These are phyloP conservation scores for Phenoliferia sp. DNA, from an alignment of 1,284 basidiomycete genomes.

Conservation along the genomic window DNA sequence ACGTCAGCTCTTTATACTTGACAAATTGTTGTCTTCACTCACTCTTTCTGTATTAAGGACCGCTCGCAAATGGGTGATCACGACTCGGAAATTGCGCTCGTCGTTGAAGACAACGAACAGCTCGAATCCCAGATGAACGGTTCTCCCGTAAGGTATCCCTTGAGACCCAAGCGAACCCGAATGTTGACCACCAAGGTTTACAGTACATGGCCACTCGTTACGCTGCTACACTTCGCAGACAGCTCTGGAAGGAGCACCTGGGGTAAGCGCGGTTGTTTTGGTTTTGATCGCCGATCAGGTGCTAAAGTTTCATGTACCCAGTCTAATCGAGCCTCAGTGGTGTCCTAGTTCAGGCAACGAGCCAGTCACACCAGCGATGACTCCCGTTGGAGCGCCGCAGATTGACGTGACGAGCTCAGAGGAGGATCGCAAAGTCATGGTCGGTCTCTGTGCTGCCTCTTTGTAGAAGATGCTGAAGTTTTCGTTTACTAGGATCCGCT, in stretches of 20 bases:
- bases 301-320: conserved; percentile 29
- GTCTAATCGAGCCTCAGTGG: conserved; percentile 13
- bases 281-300: conserved; percentile 29
- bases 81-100: conserved; percentile 68
- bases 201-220: conserved; percentile 63
- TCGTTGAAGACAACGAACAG: conserved; percentile 80
- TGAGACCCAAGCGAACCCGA: background rate
- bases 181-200: too few relatives aligned
- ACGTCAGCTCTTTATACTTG: conserved; percentile 40
- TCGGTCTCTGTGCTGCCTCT: conserved; percentile 4
- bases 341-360: conserved; percentile 31
- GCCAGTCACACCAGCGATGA: conserved; percentile 64
- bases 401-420: conserved; percentile 41
- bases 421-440: conserved; percentile 64
- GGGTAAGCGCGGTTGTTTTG: conserved; percentile 58
- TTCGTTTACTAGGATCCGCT: conserved; percentile 57
- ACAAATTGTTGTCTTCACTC: background rate
- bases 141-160: conserved; percentile 40
- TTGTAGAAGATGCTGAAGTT: background rate
- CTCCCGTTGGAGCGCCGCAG: conserved; percentile 64
- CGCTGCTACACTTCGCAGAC: conserved; percentile 68
- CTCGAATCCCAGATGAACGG: conserved; percentile 76
- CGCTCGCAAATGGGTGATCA: conserved; percentile 60
- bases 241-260: conserved; percentile 76
- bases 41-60: conserved; percentile 44